Conservation (phyloP, 2,329 filamentous ascomycete genomes). For the Sclerotiophoma versabilis region DNA sequence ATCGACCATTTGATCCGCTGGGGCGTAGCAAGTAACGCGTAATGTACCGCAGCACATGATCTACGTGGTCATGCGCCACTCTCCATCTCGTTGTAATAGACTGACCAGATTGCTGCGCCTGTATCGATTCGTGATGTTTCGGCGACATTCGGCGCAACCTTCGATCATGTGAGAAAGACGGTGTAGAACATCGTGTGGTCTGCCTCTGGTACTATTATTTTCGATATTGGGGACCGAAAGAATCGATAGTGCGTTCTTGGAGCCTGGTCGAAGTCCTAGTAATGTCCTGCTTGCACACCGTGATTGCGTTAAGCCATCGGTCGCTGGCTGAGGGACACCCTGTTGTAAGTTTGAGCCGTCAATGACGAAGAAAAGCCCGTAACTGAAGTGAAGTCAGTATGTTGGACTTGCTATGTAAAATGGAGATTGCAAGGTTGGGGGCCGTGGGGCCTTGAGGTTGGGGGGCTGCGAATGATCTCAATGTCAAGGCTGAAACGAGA, state of each 20-base stretch:
- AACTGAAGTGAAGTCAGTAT: neutral
- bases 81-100: neutral
- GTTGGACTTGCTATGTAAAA: neutral
- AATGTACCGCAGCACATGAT: neutral
- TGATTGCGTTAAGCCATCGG: neutral
- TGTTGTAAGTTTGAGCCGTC: neutral
- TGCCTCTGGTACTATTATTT: neutral
- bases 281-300: neutral
- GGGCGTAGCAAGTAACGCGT: neutral
- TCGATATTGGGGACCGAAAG: neutral
- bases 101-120: conserved; percentile 20
- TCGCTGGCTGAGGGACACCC: neutral
- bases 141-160: conserved; percentile 5
- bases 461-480: conserved; percentile 18
- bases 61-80: conserved; percentile 2
- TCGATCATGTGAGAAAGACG: conserved; percentile 1
- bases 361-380: neutral
- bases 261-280: neutral
- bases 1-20: neutral
- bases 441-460: conserved; percentile 13
- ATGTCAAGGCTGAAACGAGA: conserved; percentile 26
- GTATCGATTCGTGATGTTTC: conserved; percentile 20
- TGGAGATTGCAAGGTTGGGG: conserved; percentile 15
- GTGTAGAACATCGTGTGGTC: conserved; percentile 1
- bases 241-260: neutral